These are phyloP conservation scores for Amanita jacksonii DNA, from an alignment of 768 basidiomycete species.

Conservation along the genomic window DNA sequence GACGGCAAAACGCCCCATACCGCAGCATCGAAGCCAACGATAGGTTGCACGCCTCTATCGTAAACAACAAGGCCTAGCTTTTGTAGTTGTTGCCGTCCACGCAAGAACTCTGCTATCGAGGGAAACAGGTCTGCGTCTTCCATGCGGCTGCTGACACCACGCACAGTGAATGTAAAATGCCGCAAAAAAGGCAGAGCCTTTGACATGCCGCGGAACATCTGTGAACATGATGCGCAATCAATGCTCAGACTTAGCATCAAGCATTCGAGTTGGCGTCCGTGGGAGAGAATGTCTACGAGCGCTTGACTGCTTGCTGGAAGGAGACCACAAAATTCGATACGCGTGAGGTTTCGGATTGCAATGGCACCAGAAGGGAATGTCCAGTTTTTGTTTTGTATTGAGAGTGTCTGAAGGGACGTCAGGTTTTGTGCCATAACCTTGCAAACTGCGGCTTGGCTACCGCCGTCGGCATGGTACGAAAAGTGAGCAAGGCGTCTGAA, in stretches of 20 bases:
- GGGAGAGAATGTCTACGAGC: conserved; percentile 48
- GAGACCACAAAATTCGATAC: conserved; percentile 51
- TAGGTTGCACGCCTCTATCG: conserved; percentile 34
- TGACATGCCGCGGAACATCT: conserved; percentile 35
- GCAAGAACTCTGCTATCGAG: conserved; percentile 56
- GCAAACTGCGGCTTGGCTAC: conserved; percentile 27
- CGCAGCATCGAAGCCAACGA: conserved; percentile 58
- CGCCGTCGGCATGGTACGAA: conserved; percentile 39
- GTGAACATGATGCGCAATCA: conserved; percentile 38
- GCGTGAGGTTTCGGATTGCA: conserved; percentile 54
- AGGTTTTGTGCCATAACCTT: conserved; percentile 46
- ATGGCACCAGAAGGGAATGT: conserved; percentile 44
- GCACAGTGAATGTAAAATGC: conserved; percentile 50
- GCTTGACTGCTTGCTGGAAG: conserved; percentile 40
- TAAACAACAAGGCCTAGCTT: conserved; percentile 42
- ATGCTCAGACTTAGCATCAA: conserved; percentile 46
- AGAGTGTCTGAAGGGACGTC: conserved; percentile 40
- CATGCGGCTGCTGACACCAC: conserved; percentile 31
- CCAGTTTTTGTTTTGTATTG: conserved; percentile 47
- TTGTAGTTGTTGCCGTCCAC: conserved; percentile 41
- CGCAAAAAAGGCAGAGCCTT: conserved; percentile 49
- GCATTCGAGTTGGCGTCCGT: conserved; percentile 56
- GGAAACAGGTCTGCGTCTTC: conserved; percentile 58
- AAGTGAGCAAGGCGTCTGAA: conserved; percentile 53
- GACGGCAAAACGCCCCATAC: conserved; percentile 65